These are phyloP conservation scores for Smallanthus sonchifolius DNA, from an alignment of 129 eudicot genomes.

Conservation along the genomic window DNA sequence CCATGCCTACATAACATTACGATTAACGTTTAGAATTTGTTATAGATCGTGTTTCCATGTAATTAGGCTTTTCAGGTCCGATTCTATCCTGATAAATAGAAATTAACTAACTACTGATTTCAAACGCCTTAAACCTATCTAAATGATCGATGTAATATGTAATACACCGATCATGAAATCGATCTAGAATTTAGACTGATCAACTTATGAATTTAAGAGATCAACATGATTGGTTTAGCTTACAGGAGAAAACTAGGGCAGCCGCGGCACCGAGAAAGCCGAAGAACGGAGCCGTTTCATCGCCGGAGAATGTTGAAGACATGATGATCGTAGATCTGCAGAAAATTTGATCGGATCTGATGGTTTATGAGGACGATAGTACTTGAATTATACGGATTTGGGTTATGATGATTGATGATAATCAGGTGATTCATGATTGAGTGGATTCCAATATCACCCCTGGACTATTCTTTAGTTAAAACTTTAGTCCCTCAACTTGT, in stretches of 20 bases:
- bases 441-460: no score
- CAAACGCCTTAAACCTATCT: background rate
- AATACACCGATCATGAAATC: background rate
- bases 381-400: background rate
- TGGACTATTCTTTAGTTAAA: no score
- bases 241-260: slow-evolving; percentile 36
- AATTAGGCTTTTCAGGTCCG: background rate
- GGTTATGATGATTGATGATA: no score
- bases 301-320: slow-evolving; percentile 41
- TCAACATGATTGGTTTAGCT: slow-evolving; percentile 1
- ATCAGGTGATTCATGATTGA: no score
- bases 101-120: background rate
- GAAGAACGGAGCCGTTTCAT: slow-evolving; percentile 39
- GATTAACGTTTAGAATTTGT: background rate
- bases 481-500: no score
- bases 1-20: slow-evolving; percentile 53
- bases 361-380: background rate
- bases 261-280: slow-evolving; percentile 40
- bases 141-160: background rate
- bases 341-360: slow-evolving; percentile 23
- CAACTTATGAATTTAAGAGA: slow-evolving; percentile 2
- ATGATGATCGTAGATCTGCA: slow-evolving; percentile 22
- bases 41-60: background rate
- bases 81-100: background rate
- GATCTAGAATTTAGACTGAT: background rate